These are phyloP conservation scores for Sugiyamaella lignohabitans DNA, from an alignment of 805 yeast genomes.

Conservation along the genomic window DNA sequence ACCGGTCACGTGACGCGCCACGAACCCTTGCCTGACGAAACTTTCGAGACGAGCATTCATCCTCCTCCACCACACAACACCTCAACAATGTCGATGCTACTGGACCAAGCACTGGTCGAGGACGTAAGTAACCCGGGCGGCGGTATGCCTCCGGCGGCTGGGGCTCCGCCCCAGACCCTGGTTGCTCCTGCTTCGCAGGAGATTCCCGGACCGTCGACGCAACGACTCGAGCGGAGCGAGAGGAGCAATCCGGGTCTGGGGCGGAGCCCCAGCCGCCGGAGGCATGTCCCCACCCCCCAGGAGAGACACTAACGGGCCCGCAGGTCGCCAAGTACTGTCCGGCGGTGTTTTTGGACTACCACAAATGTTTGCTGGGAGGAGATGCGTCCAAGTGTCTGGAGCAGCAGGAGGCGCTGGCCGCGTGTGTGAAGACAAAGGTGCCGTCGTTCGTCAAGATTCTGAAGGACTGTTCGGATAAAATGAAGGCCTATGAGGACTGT, in stretches of 20 bases:
- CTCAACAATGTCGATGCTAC: constrained; percentile 39
- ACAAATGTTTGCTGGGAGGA: constrained; percentile 60
- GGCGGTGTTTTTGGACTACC: constrained; percentile 61
- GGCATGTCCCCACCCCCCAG: no score
- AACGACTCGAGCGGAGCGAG: no score
- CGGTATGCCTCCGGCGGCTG: no score
- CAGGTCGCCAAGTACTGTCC: constrained; percentile 70
- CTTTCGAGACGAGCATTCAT: no score
- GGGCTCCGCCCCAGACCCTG: no score
- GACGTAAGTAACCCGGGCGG: constrained; percentile 48
- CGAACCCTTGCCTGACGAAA: no score
- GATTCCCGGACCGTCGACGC: no score
- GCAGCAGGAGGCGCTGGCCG: constrained; percentile 52
- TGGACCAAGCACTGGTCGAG: constrained; percentile 71
- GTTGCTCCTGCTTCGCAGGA: no score
- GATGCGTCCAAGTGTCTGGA: constrained; percentile 44
- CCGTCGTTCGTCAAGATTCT: constrained; percentile 70
- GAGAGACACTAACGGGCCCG: not conserved
- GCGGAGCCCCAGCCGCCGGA: no score
- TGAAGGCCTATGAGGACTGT: constrained; percentile 63
- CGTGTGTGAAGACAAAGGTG: constrained; percentile 57
- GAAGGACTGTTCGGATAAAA: constrained; percentile 48
- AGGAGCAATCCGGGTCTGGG: no score
- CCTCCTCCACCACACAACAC: no score
- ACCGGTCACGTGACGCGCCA: no score